phyloP scores from a whole-genome alignment of 2,329 filamentous ascomycete genomes.

The Ciborinia camelliae region DNA sequence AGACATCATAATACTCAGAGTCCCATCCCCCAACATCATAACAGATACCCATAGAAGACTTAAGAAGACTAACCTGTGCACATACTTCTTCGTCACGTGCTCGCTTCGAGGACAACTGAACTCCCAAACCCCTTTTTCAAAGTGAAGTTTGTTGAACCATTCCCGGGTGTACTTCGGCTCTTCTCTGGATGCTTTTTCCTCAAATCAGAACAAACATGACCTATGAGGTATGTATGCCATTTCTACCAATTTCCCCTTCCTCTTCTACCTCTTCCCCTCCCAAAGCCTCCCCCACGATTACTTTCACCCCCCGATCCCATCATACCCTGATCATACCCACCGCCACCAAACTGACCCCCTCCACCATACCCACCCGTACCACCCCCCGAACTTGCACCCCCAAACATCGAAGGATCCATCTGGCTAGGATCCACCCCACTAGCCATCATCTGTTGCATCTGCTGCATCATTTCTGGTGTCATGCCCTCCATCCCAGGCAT shows the following conservation, averaged over 20 bases:
- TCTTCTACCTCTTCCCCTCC: constrained; percentile 35
- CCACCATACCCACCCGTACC: constrained; percentile 43
- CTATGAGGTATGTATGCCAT: constrained; percentile 1
- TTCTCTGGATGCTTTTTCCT: background rate
- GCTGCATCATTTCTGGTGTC: constrained; percentile 62
- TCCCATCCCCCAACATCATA: background rate
- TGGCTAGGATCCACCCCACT: constrained; percentile 62
- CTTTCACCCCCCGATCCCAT: constrained; percentile 30
- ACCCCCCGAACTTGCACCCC: constrained; percentile 50
- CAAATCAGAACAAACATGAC: constrained; percentile 1
- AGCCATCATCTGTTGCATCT: constrained; percentile 70
- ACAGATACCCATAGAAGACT: background rate
- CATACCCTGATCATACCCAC: constrained; percentile 35
- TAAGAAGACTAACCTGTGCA: background rate
- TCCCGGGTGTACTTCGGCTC: constrained; percentile 10
- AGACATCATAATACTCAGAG: background rate
- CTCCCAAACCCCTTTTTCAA: constrained; percentile 9
- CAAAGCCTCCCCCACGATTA: constrained; percentile 37
- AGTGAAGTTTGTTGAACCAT: background rate
- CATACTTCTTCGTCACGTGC: background rate
- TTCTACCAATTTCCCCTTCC: constrained; percentile 32
- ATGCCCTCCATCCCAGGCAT: constrained; percentile 62
- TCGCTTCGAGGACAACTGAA: constrained; percentile 5
- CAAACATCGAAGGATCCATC: constrained; percentile 64
- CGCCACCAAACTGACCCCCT: constrained; percentile 38